These are phyloP conservation scores for Rhododendron ferrugineum DNA, from an alignment of 148 eudicot species.

Conservation along the genomic window DNA sequence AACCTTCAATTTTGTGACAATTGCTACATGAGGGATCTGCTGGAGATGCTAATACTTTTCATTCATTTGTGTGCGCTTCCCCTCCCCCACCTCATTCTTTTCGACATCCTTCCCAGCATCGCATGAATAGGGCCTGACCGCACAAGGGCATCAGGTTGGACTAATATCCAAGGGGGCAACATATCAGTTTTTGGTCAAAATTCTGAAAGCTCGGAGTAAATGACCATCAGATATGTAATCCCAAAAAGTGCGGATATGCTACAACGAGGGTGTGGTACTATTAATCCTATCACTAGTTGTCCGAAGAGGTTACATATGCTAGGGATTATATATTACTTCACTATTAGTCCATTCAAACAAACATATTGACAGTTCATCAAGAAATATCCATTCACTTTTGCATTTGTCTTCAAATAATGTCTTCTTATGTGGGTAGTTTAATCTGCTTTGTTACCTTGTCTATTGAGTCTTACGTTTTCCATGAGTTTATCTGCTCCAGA, in stretches of 20 bases:
- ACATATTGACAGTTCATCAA: neutral
- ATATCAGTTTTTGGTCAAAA: neutral
- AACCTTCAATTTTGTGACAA: neutral
- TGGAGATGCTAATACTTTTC: neutral
- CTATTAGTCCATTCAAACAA: neutral
- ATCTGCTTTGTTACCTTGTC: neutral
- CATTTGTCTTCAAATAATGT: neutral
- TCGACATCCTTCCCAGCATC: neutral
- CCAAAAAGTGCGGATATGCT: neutral
- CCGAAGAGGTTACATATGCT: neutral
- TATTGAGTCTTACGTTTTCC: neutral
- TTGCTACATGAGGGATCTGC: neutral
- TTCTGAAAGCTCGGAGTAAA: neutral
- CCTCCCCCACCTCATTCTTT: neutral
- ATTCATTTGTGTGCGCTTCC: neutral
- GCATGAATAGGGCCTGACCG: neutral
- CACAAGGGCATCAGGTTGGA: neutral
- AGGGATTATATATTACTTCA: neutral
- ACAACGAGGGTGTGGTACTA: neutral
- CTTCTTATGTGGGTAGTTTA: neutral
- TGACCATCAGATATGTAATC: neutral
- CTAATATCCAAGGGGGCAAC: neutral
- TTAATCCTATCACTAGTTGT: neutral
- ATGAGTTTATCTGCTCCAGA: neutral
- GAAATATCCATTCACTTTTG: neutral